phyloP scores from a whole-genome alignment of 495 filamentous ascomycete genomes.

The Filosporella fistucella region DNA sequence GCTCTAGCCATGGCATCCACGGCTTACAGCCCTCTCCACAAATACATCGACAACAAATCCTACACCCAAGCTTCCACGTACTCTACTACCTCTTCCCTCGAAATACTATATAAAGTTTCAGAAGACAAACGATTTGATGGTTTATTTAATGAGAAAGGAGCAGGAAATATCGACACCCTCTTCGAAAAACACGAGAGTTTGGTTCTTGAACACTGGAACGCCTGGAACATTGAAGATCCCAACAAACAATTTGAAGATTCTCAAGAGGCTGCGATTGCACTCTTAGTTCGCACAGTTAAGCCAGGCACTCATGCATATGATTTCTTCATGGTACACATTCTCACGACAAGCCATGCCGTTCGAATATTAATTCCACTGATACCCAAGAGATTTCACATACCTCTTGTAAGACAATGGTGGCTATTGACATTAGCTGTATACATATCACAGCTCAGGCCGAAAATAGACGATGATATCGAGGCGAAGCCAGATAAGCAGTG shows the following conservation, averaged over 20 bases:
- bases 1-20: conserved; percentile 65
- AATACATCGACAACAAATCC: conserved; percentile 68
- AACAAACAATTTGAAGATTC: conserved; percentile 69
- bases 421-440: conserved; percentile 74
- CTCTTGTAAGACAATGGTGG: conserved; percentile 83
- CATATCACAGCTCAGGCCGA: conserved; percentile 66
- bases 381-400: conserved; percentile 65
- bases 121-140: conserved; percentile 50
- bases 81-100: conserved; percentile 52
- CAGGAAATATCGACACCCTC: conserved; percentile 60
- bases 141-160: conserved; percentile 53
- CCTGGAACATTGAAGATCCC: conserved; percentile 64
- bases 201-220: conserved; percentile 82
- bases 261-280: conserved; percentile 67
- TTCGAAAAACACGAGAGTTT: conserved; percentile 65
- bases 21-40: conserved; percentile 73
- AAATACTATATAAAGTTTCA: conserved; percentile 61
- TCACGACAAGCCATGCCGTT: conserved; percentile 84
- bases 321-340: conserved; percentile 77
- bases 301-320: conserved; percentile 64
- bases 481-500: conserved; percentile 62
- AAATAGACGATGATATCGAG: conserved; percentile 61
- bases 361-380: conserved; percentile 78
- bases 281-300: conserved; percentile 60
- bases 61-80: conserved; percentile 53